Evolutionary conservation across 129 eudicot genomes (phyloP).

Genomic region (Lactuca saligna): DNA sequence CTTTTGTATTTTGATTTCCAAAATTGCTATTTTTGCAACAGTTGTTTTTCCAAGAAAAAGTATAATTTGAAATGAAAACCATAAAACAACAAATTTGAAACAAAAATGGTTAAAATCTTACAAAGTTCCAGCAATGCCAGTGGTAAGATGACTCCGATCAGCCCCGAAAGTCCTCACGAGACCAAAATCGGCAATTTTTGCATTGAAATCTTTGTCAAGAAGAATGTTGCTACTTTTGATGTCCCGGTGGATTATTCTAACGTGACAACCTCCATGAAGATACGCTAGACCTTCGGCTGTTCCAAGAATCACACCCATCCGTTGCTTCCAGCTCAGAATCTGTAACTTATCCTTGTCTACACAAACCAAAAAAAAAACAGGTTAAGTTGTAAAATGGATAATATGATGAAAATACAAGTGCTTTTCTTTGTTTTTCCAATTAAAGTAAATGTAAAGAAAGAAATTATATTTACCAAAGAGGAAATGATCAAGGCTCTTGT

Average conservation of each 20-base stretch:
- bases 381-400: too few relatives aligned
- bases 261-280: slow-evolving; percentile 62
- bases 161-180: slow-evolving; percentile 71
- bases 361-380: background rate
- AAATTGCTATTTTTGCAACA: background rate
- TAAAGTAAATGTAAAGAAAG: background rate
- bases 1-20: too few relatives aligned
- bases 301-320: slow-evolving; percentile 64
- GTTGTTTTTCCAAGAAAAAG: too few relatives aligned
- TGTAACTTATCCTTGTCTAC: slow-evolving; percentile 52
- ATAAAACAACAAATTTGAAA: background rate
- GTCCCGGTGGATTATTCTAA: slow-evolving; percentile 76
- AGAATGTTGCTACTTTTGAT: slow-evolving; percentile 83
- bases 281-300: slow-evolving; percentile 77
- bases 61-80: background rate
- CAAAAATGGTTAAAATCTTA: slow-evolving; percentile 33
- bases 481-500: slow-evolving; percentile 72
- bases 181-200: slow-evolving; percentile 86
- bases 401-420: too few relatives aligned
- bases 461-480: slow-evolving; percentile 47
- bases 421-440: too few relatives aligned
- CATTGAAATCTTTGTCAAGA: slow-evolving; percentile 55
- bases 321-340: slow-evolving; percentile 59
- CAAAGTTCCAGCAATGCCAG: slow-evolving; percentile 91
- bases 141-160: slow-evolving; percentile 78